These are phyloP conservation scores for Vigna hirtella DNA, from an alignment of 306 rosid species.

Conservation along the genomic window DNA sequence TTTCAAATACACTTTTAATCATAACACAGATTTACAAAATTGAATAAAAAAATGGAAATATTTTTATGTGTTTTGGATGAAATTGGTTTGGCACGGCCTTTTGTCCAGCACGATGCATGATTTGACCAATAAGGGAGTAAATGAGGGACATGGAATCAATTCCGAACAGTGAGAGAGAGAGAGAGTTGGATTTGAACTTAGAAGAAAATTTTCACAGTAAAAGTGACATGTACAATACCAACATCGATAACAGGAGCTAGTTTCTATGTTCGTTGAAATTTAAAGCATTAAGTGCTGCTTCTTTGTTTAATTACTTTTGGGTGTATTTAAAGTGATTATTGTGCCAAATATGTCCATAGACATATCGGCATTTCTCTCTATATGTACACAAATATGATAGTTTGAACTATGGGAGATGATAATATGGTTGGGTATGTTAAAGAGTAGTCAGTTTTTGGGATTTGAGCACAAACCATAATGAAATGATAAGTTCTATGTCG, in stretches of 20 bases:
- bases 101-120: slow-evolving; percentile 23
- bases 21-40: not conserved
- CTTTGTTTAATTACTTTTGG: not conserved
- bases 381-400: no score
- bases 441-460: no score
- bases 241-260: not conserved
- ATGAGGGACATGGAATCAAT: slow-evolving; percentile 31
- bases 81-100: not conserved
- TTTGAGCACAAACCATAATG: no score
- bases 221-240: not conserved
- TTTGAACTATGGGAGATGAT: no score
- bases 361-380: no score
- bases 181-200: not conserved
- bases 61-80: not conserved
- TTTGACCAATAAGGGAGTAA: slow-evolving; percentile 25
- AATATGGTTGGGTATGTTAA: no score
- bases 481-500: no score
- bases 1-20: no score
- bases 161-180: not conserved
- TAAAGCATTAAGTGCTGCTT: not conserved
- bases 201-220: not conserved
- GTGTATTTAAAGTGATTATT: no score
- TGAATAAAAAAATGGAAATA: not conserved
- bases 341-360: no score
- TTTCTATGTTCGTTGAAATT: not conserved